Evolutionary conservation across 73 alveolate species (phyloP), one percentile per base, ranked within the genome.

Genomic region (Breviolum minutum): DNA sequence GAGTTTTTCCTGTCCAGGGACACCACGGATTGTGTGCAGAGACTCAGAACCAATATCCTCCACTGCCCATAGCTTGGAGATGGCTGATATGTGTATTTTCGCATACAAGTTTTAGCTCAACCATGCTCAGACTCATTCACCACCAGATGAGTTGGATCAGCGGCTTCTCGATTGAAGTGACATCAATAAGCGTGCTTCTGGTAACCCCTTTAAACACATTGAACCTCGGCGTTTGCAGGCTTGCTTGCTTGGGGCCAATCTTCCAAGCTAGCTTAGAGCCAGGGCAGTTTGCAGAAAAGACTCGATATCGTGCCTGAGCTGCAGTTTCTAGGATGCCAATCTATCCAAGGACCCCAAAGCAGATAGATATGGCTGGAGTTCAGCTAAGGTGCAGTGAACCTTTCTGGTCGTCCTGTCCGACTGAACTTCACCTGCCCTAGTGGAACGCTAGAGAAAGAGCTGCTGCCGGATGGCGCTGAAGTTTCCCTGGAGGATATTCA

Each of bases 201-300:
- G 54, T 40, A 24, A 73, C 3, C 14, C 32, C 83, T 73, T 24
- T 73, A 9, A 10, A 13, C 0, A 27, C 32, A 0, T 5, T 14
- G 14, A 40, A 40, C 54, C 54, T 40, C 54, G 54, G 54, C 54
- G 54, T 40, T 40, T 40, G 54, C 89, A 92, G 97, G 97, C 79
- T 92, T n/a, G 79, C 97, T 2, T 26, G 69, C 88, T 63, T 92
- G 90, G 97, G 97, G 32, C 97, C 97, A 27, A 80, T 92, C 80
- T 92, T 69, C 89, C 79, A 40, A 13, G 90, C 88, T 64, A 74
- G 90, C 97, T 26, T 92, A 63, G 94, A 62, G 68, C 66, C 76
- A 8, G 94, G 94, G 62, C 63, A 62, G 77, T 85, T 85, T 26
- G 40, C 77, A 77, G 94, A 85, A 62, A 85, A 85, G 94, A 85